Evolutionary conservation across 2,329 filamentous ascomycete genomes (phyloP).

Genomic region (Ceratocystis alfenasii): DNA sequence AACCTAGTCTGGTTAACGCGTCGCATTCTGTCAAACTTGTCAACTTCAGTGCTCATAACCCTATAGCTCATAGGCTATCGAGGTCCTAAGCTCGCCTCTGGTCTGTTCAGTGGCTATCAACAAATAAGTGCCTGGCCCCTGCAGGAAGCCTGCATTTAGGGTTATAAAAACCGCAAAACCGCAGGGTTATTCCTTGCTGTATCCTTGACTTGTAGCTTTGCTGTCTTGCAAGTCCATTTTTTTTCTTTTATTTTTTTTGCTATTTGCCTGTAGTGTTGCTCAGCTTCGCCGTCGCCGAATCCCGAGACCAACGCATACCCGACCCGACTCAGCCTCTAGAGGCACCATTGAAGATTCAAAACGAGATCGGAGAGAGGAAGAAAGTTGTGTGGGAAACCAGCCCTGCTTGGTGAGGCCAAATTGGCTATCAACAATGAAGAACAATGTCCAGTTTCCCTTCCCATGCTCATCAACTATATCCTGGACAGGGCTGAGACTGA

Average conservation of each 20-base stretch:
- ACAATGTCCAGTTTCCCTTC: too few species aligned
- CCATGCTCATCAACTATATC: neutral
- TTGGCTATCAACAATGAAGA: too few species aligned
- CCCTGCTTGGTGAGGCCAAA: too few species aligned
- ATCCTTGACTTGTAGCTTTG: neutral
- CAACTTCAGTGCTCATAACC: neutral
- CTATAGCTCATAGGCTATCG: neutral
- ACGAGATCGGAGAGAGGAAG: neutral
- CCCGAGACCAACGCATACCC: neutral
- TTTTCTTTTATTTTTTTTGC: neutral
- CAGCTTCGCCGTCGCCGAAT: slow-evolving; percentile 8
- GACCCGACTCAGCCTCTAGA: too few species aligned
- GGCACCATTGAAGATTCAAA: neutral
- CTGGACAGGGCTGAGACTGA: neutral
- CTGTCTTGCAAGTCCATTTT: neutral
- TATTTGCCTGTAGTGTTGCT: neutral
- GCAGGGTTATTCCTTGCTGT: neutral
- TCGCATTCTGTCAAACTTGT: slow-evolving; percentile 5
- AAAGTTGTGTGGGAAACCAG: neutral
- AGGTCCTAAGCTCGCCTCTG: neutral
- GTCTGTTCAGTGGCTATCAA: too few species aligned
- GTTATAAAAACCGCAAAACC: neutral
- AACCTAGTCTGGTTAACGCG: neutral
- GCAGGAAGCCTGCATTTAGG: neutral
- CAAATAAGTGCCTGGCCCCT: neutral